Base-by-base conservation (phyloP, 257 asterid species). In the Rhazya stricta region DNA sequence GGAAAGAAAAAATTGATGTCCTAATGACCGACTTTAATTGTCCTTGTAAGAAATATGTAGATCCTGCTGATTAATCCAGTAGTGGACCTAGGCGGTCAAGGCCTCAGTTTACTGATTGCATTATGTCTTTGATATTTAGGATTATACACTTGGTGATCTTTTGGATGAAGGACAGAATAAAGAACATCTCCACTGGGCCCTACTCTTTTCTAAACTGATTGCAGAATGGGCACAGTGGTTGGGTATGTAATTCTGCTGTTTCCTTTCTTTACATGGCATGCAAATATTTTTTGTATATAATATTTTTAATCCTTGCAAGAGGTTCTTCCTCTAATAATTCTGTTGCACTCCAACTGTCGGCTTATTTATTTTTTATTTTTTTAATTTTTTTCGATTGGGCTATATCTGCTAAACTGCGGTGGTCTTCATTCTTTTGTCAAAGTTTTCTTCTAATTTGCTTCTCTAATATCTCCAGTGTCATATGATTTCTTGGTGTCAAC, bases 201-300 rank as follows among this genome's bases (percentile, higher is more conserved):
- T 88, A 71, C 86, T 92, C 25, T 92, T 94, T 76, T 86, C 96
- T 10, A 86, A 89, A 25, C 80, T 94, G 79, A 88, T 94, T 72
- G 90, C 96, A 12, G 94, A 94, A 85, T 94, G 99, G 99, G 97
- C 97, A 45, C 99, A 94, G 32, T 94, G 97, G 96, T 79, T 94
- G 82, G 97, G 99, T 94, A 43, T 30, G 96, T 66, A 66, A 25
- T 63, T 79, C 29, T 78, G 42, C 23, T 78, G 71, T 11, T 43
- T 58, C 11, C 37, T 23, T 60, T 21, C 2, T 68, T 48, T 53
- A 19, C 65, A 27, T 77, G 56, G 13, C 36, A 19, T 13, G 2
- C 6, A 19, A 25, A 32, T 67, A 18, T 51, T 36, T 42, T 15
- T 23, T 27, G 0, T 15, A 25, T n/a, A n/a, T n/a, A n/a, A n/a